Conservation (phyloP, 345 rosid genomes). For the Euphorbia lathyris region DNA sequence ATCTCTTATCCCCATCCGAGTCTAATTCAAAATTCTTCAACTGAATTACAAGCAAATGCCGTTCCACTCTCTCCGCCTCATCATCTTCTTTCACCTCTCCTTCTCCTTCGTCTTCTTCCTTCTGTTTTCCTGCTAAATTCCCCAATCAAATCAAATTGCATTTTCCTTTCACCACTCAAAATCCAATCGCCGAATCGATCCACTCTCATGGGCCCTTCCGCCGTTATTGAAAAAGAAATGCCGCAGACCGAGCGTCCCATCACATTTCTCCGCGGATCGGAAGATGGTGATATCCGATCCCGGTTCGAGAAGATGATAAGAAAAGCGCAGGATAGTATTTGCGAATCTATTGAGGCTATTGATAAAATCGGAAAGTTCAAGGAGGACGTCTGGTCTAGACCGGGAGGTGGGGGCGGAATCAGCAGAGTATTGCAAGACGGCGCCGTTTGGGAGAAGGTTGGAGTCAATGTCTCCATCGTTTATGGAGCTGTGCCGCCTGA, state of each 20-base stretch:
- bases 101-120: neutral
- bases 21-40: too few species aligned
- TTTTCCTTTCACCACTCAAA: neutral
- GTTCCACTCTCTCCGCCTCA: neutral
- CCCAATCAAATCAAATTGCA: neutral
- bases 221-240: conserved; percentile 31
- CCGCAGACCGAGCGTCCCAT: conserved; percentile 49
- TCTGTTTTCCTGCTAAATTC: neutral
- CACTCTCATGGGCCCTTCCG: conserved; percentile 6
- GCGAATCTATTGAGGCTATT: conserved; percentile 63
- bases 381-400: conserved; percentile 98
- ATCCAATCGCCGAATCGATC: neutral
- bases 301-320: conserved; percentile 92
- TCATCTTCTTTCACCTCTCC: neutral
- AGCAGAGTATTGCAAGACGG: conserved; percentile 93
- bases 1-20: too few species aligned
- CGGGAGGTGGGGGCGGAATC: conserved; percentile 99
- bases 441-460: conserved; percentile 91
- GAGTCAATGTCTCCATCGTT: conserved; percentile 92
- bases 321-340: conserved; percentile 72
- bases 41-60: too few species aligned
- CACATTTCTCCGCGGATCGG: conserved; percentile 72
- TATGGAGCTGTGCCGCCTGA: conserved; percentile 99
- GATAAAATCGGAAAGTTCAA: conserved; percentile 70
- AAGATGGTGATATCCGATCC: conserved; percentile 47